Percentiles rank a stretch among this genome's conserved stretches.
Conservation (phyloP, 2,329 filamentous ascomycete species). For the Microdochium paspali region DNA sequence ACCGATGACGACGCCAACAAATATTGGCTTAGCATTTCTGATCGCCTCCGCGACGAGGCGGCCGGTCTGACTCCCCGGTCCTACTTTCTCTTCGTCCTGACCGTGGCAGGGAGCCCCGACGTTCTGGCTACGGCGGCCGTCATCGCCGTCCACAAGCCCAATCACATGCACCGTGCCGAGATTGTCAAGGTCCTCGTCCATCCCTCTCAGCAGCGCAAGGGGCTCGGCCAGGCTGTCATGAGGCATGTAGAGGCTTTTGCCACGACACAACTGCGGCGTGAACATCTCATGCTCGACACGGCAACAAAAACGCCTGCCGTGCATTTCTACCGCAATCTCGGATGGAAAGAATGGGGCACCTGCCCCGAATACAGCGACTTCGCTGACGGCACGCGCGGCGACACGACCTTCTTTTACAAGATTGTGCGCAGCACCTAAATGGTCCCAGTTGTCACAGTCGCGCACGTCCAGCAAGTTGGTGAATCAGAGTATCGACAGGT, state of each 20-base stretch:
- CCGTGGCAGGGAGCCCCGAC: background rate
- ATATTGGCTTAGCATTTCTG: conserved; percentile 12
- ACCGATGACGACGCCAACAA: conserved; percentile 9
- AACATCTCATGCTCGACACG: conserved; percentile 16
- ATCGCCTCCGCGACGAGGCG: conserved; percentile 1
- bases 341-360: conserved; percentile 17
- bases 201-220: conserved; percentile 9
- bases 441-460: background rate
- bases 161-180: conserved; percentile 15
- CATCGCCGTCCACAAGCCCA: conserved; percentile 11
- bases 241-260: conserved; percentile 11
- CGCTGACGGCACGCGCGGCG: background rate
- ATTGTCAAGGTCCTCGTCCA: conserved; percentile 17
- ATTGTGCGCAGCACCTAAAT: background rate
- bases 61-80: background rate
- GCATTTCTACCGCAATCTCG: conserved; percentile 12
- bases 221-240: conserved; percentile 13
- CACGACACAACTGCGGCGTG: conserved; percentile 5
- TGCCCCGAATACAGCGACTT: conserved; percentile 9
- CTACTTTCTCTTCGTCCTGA: conserved; percentile 9
- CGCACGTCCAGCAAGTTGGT: no score
- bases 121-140: conserved; percentile 14
- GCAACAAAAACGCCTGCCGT: conserved; percentile 13
- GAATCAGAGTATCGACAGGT: no score
- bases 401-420: background rate